Percentiles rank a stretch among this genome's conserved stretches.
These are phyloP conservation scores for Solanum chilense DNA, from an alignment of 257 asterid species.

Conservation along the genomic window DNA sequence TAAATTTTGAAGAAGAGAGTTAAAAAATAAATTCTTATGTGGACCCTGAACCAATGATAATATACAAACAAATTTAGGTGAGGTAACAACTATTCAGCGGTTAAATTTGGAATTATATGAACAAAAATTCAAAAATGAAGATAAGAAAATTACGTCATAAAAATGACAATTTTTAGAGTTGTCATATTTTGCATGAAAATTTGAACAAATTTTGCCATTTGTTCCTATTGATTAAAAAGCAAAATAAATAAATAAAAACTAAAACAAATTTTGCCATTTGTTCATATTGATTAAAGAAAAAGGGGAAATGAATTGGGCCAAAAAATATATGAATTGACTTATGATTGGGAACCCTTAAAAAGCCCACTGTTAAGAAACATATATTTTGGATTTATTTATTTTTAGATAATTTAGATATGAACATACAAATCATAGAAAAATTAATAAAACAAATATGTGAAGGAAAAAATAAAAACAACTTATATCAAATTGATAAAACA, in stretches of 20 bases:
- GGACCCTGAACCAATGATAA: not conserved
- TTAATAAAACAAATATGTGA: no score
- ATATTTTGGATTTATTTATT: no score
- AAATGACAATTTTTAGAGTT: not conserved
- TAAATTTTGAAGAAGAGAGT: no score
- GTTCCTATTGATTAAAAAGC: no score
- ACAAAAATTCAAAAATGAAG: not conserved
- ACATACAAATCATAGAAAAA: no score
- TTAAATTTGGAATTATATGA: not conserved
- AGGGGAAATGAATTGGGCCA: not conserved
- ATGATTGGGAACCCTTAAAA: not conserved
- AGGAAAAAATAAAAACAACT: no score
- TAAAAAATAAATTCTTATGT: no score
- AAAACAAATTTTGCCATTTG: not conserved
- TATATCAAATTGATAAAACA: no score
- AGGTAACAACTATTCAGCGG: not conserved
- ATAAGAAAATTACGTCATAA: not conserved
- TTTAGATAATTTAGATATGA: not conserved
- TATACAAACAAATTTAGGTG: not conserved
- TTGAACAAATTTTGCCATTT: no score
- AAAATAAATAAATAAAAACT: no score
- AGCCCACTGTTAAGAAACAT: no score
- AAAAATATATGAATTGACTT: not conserved
- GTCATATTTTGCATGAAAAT: not conserved
- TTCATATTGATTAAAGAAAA: no score